A percentile compares a stretch with the other conserved stretches of the same genome.
phyloP scores from a whole-genome alignment of 2,329 filamentous ascomycete genomes.

The Knufia fluminis region DNA sequence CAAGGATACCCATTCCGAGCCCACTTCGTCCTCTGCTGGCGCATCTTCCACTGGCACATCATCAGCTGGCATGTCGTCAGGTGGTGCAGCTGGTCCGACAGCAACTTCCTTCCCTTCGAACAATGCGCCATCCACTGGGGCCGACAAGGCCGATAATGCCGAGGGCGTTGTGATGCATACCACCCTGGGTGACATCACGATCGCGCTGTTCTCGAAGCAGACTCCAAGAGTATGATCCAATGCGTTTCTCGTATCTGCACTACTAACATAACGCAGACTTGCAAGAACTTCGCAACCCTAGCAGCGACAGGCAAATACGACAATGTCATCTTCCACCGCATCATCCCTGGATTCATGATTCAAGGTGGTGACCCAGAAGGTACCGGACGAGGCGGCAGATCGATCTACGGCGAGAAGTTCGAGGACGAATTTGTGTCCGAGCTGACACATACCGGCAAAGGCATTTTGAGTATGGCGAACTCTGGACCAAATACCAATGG shows the following conservation, averaged over 20 bases:
- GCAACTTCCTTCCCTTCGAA: neutral
- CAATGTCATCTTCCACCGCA: slow-evolving; percentile 82
- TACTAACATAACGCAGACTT: neutral
- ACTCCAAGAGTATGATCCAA: slow-evolving; percentile 86
- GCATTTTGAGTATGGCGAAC: slow-evolving; percentile 93
- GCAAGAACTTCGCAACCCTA: slow-evolving; percentile 6
- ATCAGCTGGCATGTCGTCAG: neutral
- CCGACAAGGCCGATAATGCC: neutral
- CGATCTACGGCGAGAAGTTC: slow-evolving; percentile 94
- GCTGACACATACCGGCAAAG: slow-evolving; percentile 79
- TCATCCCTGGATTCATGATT: slow-evolving; percentile 82
- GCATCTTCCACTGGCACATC: neutral
- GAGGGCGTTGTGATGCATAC: slow-evolving; percentile 68
- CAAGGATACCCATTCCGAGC: neutral
- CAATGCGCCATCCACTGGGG: neutral
- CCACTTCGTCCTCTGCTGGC: neutral
- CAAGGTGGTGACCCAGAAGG: slow-evolving; percentile 91
- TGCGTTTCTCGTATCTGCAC: slow-evolving; percentile 30
- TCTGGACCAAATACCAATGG: slow-evolving; percentile 89
- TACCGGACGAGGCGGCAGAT: slow-evolving; percentile 88
- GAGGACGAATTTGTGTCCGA: slow-evolving; percentile 82
- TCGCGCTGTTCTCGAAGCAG: slow-evolving; percentile 93
- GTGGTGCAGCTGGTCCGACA: neutral
- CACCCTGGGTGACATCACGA: slow-evolving; percentile 74
- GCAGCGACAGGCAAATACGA: slow-evolving; percentile 75